Conservation (phyloP, 2,329 filamentous ascomycete species). For the Penicillium decumbens region DNA sequence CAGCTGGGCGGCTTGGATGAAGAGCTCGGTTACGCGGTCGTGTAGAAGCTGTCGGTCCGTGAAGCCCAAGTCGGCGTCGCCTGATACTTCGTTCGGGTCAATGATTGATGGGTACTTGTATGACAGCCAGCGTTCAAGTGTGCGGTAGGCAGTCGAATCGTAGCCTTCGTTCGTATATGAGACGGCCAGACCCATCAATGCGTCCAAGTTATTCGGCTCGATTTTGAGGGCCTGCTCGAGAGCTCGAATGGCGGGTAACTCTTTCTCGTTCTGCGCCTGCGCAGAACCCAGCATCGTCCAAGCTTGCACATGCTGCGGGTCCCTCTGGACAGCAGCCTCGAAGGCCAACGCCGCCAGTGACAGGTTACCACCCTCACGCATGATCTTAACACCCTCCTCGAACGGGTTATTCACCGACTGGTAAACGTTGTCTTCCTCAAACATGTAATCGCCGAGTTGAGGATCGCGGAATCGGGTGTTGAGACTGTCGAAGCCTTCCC, state of each 20-base stretch:
- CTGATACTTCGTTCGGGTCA: constrained; percentile 65
- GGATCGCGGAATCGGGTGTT: constrained; percentile 70
- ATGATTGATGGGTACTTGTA: constrained; percentile 85
- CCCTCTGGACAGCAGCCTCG: constrained; percentile 88
- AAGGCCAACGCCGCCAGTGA: constrained; percentile 91
- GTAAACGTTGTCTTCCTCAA: constrained; percentile 92
- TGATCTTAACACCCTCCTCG: constrained; percentile 86
- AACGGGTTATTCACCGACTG: constrained; percentile 76
- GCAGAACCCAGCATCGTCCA: constrained; percentile 90
- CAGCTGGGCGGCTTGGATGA: constrained; percentile 87
- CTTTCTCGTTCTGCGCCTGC: constrained; percentile 98
- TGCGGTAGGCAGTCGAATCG: constrained; percentile 93
- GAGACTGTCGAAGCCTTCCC: constrained; percentile 68
- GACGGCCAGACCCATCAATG: constrained; percentile 90
- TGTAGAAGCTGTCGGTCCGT: constrained; percentile 87
- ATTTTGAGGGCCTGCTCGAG: constrained; percentile 85
- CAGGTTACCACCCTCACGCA: constrained; percentile 88
- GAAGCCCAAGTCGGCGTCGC: constrained; percentile 81
- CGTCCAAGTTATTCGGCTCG: constrained; percentile 79
- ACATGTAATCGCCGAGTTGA: constrained; percentile 82
- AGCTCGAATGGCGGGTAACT: constrained; percentile 89
- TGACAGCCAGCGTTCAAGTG: constrained; percentile 93
- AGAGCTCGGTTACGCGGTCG: constrained; percentile 82
- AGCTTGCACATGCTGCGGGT: constrained; percentile 79
- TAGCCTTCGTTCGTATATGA: constrained; percentile 99